Percentiles rank a stretch among this genome's conserved stretches.
These are phyloP conservation scores for Amanita phalloides DNA, from an alignment of 768 basidiomycete species.

Conservation along the genomic window DNA sequence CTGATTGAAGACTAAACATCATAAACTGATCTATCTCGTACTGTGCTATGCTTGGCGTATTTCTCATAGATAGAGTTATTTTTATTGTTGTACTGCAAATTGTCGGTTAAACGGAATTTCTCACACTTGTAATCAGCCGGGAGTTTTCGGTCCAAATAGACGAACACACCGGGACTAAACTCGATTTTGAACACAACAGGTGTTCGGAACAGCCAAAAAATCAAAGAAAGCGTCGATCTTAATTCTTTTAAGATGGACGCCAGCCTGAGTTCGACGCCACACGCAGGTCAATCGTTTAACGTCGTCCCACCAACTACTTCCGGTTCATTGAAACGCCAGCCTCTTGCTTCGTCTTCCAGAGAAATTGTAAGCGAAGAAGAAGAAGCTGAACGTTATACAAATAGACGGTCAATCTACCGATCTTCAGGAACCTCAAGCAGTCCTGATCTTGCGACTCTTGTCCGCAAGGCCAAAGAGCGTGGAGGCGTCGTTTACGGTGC, in stretches of 20 bases:
- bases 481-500: slow-evolving; percentile 28
- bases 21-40: neutral
- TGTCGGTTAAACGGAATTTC: no score
- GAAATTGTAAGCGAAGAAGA: slow-evolving; percentile 58
- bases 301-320: slow-evolving; percentile 65
- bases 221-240: slow-evolving; percentile 66
- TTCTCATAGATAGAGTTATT: slow-evolving; percentile 5
- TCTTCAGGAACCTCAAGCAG: slow-evolving; percentile 84
- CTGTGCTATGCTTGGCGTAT: neutral
- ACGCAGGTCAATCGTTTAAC: slow-evolving; percentile 49
- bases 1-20: slow-evolving; percentile 9
- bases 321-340: slow-evolving; percentile 21
- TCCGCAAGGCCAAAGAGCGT: slow-evolving; percentile 73
- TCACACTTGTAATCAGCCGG: slow-evolving; percentile 10
- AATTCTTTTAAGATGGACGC: slow-evolving; percentile 48
- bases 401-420: slow-evolving; percentile 79
- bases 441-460: slow-evolving; percentile 82
- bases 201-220: slow-evolving; percentile 43
- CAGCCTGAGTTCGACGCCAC: slow-evolving; percentile 29
- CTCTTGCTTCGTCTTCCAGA: slow-evolving; percentile 43
- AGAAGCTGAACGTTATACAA: slow-evolving; percentile 59
- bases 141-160: slow-evolving; percentile 30
- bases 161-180: slow-evolving; percentile 44
- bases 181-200: slow-evolving; percentile 66
- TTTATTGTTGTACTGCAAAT: slow-evolving; percentile 4